Evolutionary conservation across 2,329 filamentous ascomycete species (phyloP).

Genomic region (Drechslerella stenobrocha): DNA sequence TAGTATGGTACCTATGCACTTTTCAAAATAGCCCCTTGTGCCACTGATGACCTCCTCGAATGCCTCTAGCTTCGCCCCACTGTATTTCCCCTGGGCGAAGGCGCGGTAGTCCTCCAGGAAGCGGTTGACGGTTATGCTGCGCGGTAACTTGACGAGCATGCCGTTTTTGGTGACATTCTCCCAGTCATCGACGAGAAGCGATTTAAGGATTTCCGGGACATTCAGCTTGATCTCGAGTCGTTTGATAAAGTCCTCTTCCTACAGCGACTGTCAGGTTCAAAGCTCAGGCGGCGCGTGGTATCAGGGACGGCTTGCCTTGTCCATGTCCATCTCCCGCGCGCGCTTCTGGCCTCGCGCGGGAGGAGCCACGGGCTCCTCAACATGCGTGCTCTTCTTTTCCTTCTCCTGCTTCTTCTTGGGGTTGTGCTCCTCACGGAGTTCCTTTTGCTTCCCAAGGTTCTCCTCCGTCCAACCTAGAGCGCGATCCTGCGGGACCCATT

Average conservation of each 20-base stretch:
- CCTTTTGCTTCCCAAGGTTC: slow-evolving; percentile 66
- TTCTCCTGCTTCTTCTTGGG: slow-evolving; percentile 52
- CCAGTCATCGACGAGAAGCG: slow-evolving; percentile 95
- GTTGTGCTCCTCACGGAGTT: slow-evolving; percentile 62
- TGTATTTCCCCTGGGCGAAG: slow-evolving; percentile 29
- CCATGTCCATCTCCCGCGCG: slow-evolving; percentile 77
- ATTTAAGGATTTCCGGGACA: slow-evolving; percentile 87
- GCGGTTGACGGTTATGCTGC: slow-evolving; percentile 71
- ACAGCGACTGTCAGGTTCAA: slow-evolving; percentile 48
- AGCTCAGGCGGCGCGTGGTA: background rate
- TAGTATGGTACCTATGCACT: slow-evolving; percentile 80
- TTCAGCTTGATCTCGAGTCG: slow-evolving; percentile 83
- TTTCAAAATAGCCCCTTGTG: slow-evolving; percentile 88
- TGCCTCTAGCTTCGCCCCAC: slow-evolving; percentile 58
- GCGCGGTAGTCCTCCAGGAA: slow-evolving; percentile 80
- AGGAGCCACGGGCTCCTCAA: slow-evolving; percentile 50
- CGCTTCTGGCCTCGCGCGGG: slow-evolving; percentile 68
- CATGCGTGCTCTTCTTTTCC: slow-evolving; percentile 51
- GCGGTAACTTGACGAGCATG: slow-evolving; percentile 82
- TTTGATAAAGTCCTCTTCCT: slow-evolving; percentile 87
- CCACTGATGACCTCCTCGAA: slow-evolving; percentile 86
- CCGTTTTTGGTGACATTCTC: slow-evolving; percentile 97
- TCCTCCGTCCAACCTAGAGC: slow-evolving; percentile 93
- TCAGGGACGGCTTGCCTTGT: slow-evolving; percentile 64
- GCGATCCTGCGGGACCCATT: slow-evolving; percentile 93